A percentile compares a stretch with the other conserved stretches of the same genome.
phyloP scores from a whole-genome alignment of 2,329 filamentous ascomycete genomes.

The Penicillium polonicum region DNA sequence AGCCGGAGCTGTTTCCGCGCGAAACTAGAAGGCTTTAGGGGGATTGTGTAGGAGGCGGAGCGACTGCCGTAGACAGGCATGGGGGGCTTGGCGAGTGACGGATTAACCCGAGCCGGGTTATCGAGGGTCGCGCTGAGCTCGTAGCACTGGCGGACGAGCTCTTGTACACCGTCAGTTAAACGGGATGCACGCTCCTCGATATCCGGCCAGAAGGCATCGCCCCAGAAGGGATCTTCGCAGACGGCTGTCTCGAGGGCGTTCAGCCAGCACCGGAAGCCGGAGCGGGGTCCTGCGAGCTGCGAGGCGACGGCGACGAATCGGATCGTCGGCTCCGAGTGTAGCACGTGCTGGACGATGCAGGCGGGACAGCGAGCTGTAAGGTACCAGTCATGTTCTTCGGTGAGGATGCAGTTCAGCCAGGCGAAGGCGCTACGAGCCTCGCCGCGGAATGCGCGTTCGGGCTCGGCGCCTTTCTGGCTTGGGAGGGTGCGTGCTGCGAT shows the following conservation, averaged over 20 bases:
- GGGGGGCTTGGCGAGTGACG: slow-evolving; percentile 15
- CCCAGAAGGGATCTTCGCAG: slow-evolving; percentile 46
- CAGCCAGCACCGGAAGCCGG: slow-evolving; percentile 43
- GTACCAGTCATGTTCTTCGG: slow-evolving; percentile 59
- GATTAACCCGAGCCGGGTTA: slow-evolving; percentile 21
- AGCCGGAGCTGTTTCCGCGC: slow-evolving; percentile 34
- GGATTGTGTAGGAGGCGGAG: slow-evolving; percentile 24
- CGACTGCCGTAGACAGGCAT: slow-evolving; percentile 23
- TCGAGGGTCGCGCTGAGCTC: slow-evolving; percentile 34
- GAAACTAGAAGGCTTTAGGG: slow-evolving; percentile 32
- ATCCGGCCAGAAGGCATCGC: slow-evolving; percentile 42
- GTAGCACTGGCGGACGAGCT: slow-evolving; percentile 41
- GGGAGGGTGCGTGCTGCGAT: slow-evolving; percentile 53
- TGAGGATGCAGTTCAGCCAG: slow-evolving; percentile 59
- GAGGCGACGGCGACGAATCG: slow-evolving; percentile 45
- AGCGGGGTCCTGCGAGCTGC: slow-evolving; percentile 38
- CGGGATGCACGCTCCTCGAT: slow-evolving; percentile 42
- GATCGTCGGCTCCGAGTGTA: slow-evolving; percentile 47
- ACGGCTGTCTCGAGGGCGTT: slow-evolving; percentile 40
- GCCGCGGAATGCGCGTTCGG: slow-evolving; percentile 58
- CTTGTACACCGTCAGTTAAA: slow-evolving; percentile 40
- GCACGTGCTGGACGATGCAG: slow-evolving; percentile 44
- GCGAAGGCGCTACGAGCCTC: slow-evolving; percentile 58
- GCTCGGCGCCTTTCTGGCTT: slow-evolving; percentile 50
- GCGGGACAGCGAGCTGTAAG: slow-evolving; percentile 55